Base-by-base conservation (phyloP, 257 asterid species). In the Ligustrum vulgare region DNA sequence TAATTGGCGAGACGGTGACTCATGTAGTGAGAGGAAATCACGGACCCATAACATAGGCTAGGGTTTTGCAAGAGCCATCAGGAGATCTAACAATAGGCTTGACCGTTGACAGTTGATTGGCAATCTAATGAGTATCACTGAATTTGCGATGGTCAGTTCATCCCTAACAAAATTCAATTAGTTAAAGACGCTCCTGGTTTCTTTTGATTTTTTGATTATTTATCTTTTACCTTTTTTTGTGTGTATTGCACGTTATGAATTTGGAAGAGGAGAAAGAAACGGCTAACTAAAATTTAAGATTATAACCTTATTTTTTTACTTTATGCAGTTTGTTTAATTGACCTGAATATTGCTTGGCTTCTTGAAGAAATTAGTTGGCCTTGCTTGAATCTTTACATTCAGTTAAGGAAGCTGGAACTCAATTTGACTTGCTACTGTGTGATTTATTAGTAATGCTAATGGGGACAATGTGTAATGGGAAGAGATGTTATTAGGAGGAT, bases 121-220 rank as follows among this genome's bases (percentile, higher is more conserved):
- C 10, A 9, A 23, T 70, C 54, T 79, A 41, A 90, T 90, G 96
- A 87, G 82, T 82, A 75, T 75, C 72, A 82, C 88, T 23, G 82
- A 89, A 69, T 90, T 87, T 64, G 82, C 96, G 41, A 90, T 90
- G 96, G 94, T 90, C 47, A 80, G 82, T 35, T n/a, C 72, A 6
- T 66, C 23, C 23, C 70, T 23, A 63, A 3, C 7, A 63, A 15
- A 54, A 54, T 54, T 18, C 63, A 28, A 54, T 32, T 67, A 7
- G 18, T 36, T 47, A 1, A 11, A 13, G 20, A 1, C n/a, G 34
- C 35, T 35, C 8, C 18, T 36, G 49, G 8, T 76, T 60, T 2
- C 16, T 45, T 67, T 28, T 22, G 20, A 13, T 47, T 47, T 47
- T 47, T 11, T 67, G 3, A 34, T 34, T 16, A 13, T 5, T 5